Evolutionary conservation across 2,329 filamentous ascomycete genomes (phyloP).

Genomic region (Aspergillus vadensis): DNA sequence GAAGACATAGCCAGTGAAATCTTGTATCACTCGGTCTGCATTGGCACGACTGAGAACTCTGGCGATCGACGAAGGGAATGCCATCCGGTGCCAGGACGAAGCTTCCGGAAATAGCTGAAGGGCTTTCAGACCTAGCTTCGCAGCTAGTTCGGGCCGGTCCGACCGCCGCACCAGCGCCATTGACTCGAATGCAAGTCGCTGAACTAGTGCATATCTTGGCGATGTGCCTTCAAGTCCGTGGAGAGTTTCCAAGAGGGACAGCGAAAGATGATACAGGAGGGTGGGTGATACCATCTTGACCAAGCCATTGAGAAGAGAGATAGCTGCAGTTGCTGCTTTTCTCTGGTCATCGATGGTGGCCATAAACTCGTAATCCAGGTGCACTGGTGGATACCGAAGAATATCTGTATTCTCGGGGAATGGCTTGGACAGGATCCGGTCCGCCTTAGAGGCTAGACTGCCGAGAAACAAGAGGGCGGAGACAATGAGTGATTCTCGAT

Average conservation of each 20-base stretch:
- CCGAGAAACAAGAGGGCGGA: not conserved
- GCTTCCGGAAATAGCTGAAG: not conserved
- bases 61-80: not conserved
- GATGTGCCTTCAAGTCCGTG: not conserved
- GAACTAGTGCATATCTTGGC: not conserved
- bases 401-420: not conserved
- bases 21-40: accelerated
- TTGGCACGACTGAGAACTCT: not conserved
- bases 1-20: not conserved
- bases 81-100: not conserved
- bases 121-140: not conserved
- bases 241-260: not conserved
- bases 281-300: not conserved
- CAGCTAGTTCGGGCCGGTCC: not conserved
- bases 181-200: not conserved
- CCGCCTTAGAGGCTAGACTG: not conserved
- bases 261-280: not conserved
- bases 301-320: not conserved
- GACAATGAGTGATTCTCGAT: not conserved
- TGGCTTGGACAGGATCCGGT: not conserved
- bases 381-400: slow-evolving; percentile 3
- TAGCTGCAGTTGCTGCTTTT: not conserved
- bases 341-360: not conserved
- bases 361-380: slow-evolving; percentile 9
- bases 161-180: not conserved